Conservation (phyloP, 805 yeast genomes). For the Sugiyamaella chiloensis region DNA sequence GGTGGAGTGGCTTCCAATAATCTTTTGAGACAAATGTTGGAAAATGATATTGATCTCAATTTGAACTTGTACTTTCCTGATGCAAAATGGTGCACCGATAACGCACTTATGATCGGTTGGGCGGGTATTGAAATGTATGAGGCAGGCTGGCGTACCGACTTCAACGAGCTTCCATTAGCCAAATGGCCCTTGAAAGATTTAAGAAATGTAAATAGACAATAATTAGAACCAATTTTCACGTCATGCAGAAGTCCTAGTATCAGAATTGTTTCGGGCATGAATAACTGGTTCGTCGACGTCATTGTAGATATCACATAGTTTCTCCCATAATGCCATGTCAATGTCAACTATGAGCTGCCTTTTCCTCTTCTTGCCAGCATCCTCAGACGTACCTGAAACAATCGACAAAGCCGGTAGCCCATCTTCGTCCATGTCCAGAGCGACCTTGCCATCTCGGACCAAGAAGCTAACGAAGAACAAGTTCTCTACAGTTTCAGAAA, state of each 20-base stretch:
- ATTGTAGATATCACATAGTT: conserved; percentile 49
- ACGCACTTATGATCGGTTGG: conserved; percentile 96
- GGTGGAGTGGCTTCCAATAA: conserved; percentile 93
- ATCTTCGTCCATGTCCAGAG: conserved; percentile 45
- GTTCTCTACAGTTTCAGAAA: conserved; percentile 77
- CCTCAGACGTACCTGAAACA: conserved; percentile 1
- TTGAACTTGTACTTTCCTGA: conserved; percentile 62
- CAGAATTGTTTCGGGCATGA: conserved; percentile 32
- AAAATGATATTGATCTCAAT: conserved; percentile 17
- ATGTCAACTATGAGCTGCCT: conserved; percentile 71
- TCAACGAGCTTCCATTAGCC: conserved; percentile 60
- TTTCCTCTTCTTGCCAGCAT: conserved; percentile 22
- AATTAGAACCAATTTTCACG: too few relatives aligned
- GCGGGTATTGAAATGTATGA: conserved; percentile 90
- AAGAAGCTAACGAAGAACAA: conserved; percentile 79
- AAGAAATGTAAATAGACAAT: background rate
- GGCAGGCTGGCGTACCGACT: conserved; percentile 44
- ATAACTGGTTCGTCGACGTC: conserved; percentile 53
- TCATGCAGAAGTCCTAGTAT: too few relatives aligned
- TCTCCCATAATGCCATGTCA: conserved; percentile 64
- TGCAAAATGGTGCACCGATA: conserved; percentile 78
- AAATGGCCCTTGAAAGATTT: conserved; percentile 77
- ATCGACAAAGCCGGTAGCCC: conserved; percentile 28
- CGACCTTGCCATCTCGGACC: conserved; percentile 65
- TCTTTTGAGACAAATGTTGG: conserved; percentile 28